Conservation (phyloP, 768 basidiomycete genomes). For the Albatrellus ellisii region DNA sequence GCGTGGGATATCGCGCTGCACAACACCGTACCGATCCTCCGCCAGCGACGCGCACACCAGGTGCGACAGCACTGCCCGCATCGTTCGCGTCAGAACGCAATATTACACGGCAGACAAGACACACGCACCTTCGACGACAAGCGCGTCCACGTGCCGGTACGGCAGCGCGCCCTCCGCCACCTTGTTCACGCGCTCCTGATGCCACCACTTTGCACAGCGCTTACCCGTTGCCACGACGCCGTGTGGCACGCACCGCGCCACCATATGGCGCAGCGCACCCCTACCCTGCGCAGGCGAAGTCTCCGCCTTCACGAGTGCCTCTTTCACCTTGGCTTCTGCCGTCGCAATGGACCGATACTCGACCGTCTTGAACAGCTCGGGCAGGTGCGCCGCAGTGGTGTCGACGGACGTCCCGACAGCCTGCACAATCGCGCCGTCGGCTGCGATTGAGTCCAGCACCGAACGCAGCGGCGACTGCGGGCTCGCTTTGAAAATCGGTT, state of each 20-base stretch:
- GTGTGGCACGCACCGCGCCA: slow-evolving; percentile 20
- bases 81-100: neutral
- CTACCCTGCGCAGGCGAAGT: slow-evolving; percentile 8
- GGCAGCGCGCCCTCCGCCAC: slow-evolving; percentile 43
- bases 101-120: neutral
- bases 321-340: slow-evolving; percentile 13
- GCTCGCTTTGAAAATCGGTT: slow-evolving; percentile 31
- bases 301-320: slow-evolving; percentile 17
- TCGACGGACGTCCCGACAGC: slow-evolving; percentile 38
- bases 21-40: slow-evolving; percentile 74
- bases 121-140: slow-evolving; percentile 43
- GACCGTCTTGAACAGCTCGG: slow-evolving; percentile 30
- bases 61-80: slow-evolving; percentile 44
- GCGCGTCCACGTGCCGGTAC: slow-evolving; percentile 46
- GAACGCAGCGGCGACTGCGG: slow-evolving; percentile 36
- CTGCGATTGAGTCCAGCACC: slow-evolving; percentile 43
- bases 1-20: slow-evolving; percentile 75
- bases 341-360: neutral
- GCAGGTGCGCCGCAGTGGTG: slow-evolving; percentile 31
- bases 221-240: slow-evolving; percentile 17
- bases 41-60: slow-evolving; percentile 59
- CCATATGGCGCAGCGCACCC: neutral
- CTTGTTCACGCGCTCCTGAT: slow-evolving; percentile 36
- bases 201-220: slow-evolving; percentile 39
- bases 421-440: slow-evolving; percentile 31